Percentiles rank a stretch among this genome's conserved stretches.
phyloP scores from a whole-genome alignment of 129 eudicot species.

The Heracleum sosnowskyi region DNA sequence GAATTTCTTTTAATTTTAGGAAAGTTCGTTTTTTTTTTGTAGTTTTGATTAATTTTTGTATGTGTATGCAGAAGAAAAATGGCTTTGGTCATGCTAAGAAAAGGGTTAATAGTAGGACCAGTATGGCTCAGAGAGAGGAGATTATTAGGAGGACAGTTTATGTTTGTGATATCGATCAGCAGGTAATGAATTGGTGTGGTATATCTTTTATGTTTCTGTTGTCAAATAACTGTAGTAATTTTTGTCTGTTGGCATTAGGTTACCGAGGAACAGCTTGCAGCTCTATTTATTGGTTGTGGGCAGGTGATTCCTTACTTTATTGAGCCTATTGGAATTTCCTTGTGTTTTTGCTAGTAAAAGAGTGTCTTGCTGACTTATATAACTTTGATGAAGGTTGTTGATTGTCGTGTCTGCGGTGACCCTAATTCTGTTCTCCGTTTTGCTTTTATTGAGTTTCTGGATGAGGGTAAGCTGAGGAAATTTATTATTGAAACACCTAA shows the following conservation, averaged over 20 bases:
- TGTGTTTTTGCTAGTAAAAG: neutral
- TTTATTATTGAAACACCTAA: neutral
- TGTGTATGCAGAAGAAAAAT: slow-evolving; percentile 48
- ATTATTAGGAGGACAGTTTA: slow-evolving; percentile 83
- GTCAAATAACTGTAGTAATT: neutral
- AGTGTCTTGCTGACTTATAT: neutral
- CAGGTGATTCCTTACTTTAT: slow-evolving; percentile 42
- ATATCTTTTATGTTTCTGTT: slow-evolving; percentile 4
- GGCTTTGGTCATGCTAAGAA: slow-evolving; percentile 50
- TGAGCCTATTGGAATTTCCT: neutral
- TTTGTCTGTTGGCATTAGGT: slow-evolving; percentile 41
- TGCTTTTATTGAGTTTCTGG: slow-evolving; percentile 92
- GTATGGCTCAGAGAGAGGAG: slow-evolving; percentile 79
- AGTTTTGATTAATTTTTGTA: slow-evolving; percentile 7
- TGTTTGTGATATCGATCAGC: slow-evolving; percentile 94
- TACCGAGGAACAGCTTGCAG: slow-evolving; percentile 97
- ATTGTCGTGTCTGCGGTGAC: slow-evolving; percentile 99
- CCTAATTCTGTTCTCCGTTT: slow-evolving; percentile 97
- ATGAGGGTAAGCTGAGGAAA: slow-evolving; percentile 56
- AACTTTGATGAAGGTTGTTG: slow-evolving; percentile 61
- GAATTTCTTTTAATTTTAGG: neutral
- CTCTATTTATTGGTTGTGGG: slow-evolving; percentile 79
- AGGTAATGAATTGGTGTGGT: slow-evolving; percentile 35
- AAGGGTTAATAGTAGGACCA: slow-evolving; percentile 60
- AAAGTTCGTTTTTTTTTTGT: neutral